Evolutionary conservation across 225 moss, liverwort and hornwort genomes (phyloP), one percentile per base, ranked within the genome.

Genomic region (Pseudoscleropodium purum): DNA sequence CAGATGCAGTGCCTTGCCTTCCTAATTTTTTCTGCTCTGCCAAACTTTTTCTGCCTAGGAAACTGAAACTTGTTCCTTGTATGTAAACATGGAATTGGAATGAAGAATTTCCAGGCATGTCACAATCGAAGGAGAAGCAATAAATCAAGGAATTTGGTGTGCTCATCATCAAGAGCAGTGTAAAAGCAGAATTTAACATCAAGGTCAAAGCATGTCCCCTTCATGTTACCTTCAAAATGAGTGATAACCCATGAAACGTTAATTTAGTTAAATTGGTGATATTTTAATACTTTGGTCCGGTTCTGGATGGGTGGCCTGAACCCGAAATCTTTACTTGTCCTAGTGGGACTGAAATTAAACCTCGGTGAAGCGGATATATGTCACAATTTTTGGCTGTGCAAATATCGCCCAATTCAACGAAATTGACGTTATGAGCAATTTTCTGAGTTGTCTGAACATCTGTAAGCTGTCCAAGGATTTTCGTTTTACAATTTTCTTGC

Each of bases 81-180:
- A 63, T 86, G 37, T 69, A 63, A 43, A 86, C 34, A 72, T 70
- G 78, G 41, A 83, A 75, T 70, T 74, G 82, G 63, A 86, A 65
- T 83, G 83, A 41, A 41, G 89, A 73, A 26, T 63, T 79, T 89
- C 64, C 91, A 95, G 94, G 82, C 94, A 95, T 93, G 95, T 95
- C 69, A 95, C 96, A 54, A 94, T 95, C 65, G 95, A 95, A 92
- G 95, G 95, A 82, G 95, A 95, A 92, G 89, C 91, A 13, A 95
- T 93, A 92, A 92, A 94, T 91, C 79, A 91, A 92, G 83, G 96
- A 96, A 87, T 93, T 93, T 56, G 94, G 95, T 67, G 96, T 92
- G 74, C 94, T 96, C 91, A 92, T 96, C 82, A 95, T 95, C 75
- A 95, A 96, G 89, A 96, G 95, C 69, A 95, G 95, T 93, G 96